Evolutionary conservation across 331 rosid genomes (phyloP).

Genomic region (Malus hybrid): DNA sequence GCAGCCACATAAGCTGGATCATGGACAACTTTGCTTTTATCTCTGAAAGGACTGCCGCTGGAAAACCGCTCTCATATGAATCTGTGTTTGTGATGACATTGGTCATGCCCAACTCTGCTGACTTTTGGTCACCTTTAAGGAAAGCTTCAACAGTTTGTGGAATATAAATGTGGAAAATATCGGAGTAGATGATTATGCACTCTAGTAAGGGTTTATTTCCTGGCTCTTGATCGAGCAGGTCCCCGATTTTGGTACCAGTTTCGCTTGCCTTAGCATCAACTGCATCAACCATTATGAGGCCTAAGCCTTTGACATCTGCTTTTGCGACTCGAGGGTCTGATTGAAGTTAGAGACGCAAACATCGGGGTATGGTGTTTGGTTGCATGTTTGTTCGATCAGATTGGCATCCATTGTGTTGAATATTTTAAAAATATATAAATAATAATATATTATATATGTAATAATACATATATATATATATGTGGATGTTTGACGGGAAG

Average conservation of each 20-base stretch:
- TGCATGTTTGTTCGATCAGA: slow-evolving; percentile 33
- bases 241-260: too few species aligned
- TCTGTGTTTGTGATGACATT: slow-evolving; percentile 27
- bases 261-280: slow-evolving; percentile 13
- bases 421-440: too few species aligned
- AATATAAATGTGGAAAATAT: too few species aligned
- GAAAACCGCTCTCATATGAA: slow-evolving; percentile 7
- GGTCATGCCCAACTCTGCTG: slow-evolving; percentile 23
- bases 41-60: slow-evolving; percentile 11
- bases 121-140: slow-evolving; percentile 24
- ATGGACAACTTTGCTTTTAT: slow-evolving; percentile 14
- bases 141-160: slow-evolving; percentile 20
- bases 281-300: slow-evolving; percentile 29
- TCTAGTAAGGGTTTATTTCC: slow-evolving; percentile 4
- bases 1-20: slow-evolving; percentile 24
- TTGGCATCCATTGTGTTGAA: slow-evolving; percentile 1
- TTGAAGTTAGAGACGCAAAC: slow-evolving; percentile 29
- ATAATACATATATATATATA: too few species aligned
- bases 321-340: slow-evolving; percentile 26
- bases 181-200: too few species aligned
- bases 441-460: too few species aligned
- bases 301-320: slow-evolving; percentile 28
- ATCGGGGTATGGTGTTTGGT: slow-evolving; percentile 30
- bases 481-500: too few species aligned
- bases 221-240: not conserved